A percentile compares a stretch with the other conserved stretches of the same genome.
phyloP scores from a whole-genome alignment of 2,329 filamentous ascomycete genomes.

The Periconia sp. region DNA sequence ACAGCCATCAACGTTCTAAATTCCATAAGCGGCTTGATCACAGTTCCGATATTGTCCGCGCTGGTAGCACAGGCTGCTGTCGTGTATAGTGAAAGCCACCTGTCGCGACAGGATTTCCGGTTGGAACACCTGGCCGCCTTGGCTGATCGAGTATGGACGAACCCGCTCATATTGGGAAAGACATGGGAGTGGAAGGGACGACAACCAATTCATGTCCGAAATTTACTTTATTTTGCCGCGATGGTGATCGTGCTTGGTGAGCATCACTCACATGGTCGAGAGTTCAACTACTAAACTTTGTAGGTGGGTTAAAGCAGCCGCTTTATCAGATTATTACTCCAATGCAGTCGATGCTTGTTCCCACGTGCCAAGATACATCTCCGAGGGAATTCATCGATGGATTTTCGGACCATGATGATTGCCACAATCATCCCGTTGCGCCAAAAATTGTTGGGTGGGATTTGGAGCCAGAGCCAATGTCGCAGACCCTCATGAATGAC shows the following conservation, averaged over 20 bases:
- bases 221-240: neutral
- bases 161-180: neutral
- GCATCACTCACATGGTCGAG: too few species aligned
- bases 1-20: neutral
- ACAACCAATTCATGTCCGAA: neutral
- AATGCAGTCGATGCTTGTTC: neutral
- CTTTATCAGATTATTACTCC: conserved; percentile 5
- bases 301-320: conserved; percentile 6
- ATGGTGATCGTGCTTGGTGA: neutral
- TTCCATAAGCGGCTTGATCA: neutral
- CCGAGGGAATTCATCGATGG: too few species aligned
- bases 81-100: neutral
- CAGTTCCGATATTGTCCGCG: neutral
- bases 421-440: too few species aligned
- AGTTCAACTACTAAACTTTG: too few species aligned
- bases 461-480: neutral
- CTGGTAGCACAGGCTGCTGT: neutral
- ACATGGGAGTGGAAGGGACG: neutral
- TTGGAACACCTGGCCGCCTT: neutral
- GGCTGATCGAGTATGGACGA: conserved; percentile 5
- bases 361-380: neutral
- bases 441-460: neutral
- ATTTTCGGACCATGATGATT: neutral
- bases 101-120: neutral
- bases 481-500: neutral